Conservation (phyloP, 257 asterid species). For the Ajuga chamaepitys region DNA sequence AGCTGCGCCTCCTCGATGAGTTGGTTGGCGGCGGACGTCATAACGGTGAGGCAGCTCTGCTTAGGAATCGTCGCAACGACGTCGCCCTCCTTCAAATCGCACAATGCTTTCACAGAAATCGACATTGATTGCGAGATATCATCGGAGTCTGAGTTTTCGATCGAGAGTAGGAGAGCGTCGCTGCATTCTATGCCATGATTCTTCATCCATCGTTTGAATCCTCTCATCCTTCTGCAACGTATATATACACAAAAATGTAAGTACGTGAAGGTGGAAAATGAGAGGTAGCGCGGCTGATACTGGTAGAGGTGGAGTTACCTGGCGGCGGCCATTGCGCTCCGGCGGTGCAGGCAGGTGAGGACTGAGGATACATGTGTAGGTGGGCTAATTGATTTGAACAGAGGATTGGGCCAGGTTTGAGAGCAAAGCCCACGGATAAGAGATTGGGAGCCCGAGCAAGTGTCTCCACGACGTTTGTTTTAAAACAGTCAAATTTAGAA, state of each 20-base stretch:
- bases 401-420: background rate
- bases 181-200: conserved; percentile 58
- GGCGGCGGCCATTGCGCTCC: conserved; percentile 30
- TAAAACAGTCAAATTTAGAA: too few relatives aligned
- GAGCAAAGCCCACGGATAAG: background rate
- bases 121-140: conserved; percentile 20
- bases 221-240: conserved; percentile 47
- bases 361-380: background rate
- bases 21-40: conserved; percentile 53
- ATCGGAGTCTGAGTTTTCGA: conserved; percentile 8
- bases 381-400: background rate
- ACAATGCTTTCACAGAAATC: conserved; percentile 47
- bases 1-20: conserved; percentile 69
- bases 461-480: too few relatives aligned
- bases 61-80: conserved; percentile 82
- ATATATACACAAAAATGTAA: background rate
- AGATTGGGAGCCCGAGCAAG: background rate
- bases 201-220: conserved; percentile 90
- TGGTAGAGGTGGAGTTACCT: conserved; percentile 23
- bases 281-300: background rate
- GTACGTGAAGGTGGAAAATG: background rate
- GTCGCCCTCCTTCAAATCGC: conserved; percentile 69
- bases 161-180: conserved; percentile 46
- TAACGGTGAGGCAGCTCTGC: conserved; percentile 73
- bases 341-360: conserved; percentile 6